Conservation (phyloP, 2,329 filamentous ascomycete species). For the Sordariomycetes sp. region DNA sequence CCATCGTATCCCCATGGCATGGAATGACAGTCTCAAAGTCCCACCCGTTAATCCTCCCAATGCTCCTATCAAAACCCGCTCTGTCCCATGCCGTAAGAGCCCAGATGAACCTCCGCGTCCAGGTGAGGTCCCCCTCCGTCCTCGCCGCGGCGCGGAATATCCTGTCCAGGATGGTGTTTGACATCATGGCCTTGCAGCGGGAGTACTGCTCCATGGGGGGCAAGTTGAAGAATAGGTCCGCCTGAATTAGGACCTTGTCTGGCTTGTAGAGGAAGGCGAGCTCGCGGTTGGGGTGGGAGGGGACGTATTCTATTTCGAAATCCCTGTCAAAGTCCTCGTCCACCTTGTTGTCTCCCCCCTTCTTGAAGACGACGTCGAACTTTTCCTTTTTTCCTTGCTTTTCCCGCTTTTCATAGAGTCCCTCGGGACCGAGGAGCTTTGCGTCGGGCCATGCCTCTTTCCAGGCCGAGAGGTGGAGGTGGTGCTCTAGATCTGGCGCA, state of each 20-base stretch:
- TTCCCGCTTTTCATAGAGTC: slow-evolving; percentile 65
- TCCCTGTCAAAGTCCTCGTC: slow-evolving; percentile 72
- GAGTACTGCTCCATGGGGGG: slow-evolving; percentile 79
- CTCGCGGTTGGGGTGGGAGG: slow-evolving; percentile 71
- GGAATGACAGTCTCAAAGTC: slow-evolving; percentile 77
- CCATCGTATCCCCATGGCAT: slow-evolving; percentile 86
- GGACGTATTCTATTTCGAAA: slow-evolving; percentile 76
- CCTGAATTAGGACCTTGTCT: slow-evolving; percentile 67
- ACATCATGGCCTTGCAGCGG: slow-evolving; percentile 29
- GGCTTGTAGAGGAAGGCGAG: slow-evolving; percentile 78
- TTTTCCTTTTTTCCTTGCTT: slow-evolving; percentile 31
- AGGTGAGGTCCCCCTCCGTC: slow-evolving; percentile 52
- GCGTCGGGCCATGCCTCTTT: slow-evolving; percentile 64
- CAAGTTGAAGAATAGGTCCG: slow-evolving; percentile 85
- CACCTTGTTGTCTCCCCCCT: slow-evolving; percentile 38
- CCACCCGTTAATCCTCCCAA: slow-evolving; percentile 61
- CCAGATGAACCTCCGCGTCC: slow-evolving; percentile 74
- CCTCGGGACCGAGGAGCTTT: slow-evolving; percentile 69
- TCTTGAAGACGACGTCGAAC: slow-evolving; percentile 54
- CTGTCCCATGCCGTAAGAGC: slow-evolving; percentile 54
- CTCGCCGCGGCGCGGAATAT: slow-evolving; percentile 41
- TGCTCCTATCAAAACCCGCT: slow-evolving; percentile 53
- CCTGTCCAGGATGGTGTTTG: slow-evolving; percentile 22
- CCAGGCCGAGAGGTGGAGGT: slow-evolving; percentile 87
- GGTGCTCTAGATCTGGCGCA: slow-evolving; percentile 83